These are phyloP conservation scores for Apophysomyces sp. DNA, from an alignment of 371 early-diverging fungal genomes.

Conservation along the genomic window DNA sequence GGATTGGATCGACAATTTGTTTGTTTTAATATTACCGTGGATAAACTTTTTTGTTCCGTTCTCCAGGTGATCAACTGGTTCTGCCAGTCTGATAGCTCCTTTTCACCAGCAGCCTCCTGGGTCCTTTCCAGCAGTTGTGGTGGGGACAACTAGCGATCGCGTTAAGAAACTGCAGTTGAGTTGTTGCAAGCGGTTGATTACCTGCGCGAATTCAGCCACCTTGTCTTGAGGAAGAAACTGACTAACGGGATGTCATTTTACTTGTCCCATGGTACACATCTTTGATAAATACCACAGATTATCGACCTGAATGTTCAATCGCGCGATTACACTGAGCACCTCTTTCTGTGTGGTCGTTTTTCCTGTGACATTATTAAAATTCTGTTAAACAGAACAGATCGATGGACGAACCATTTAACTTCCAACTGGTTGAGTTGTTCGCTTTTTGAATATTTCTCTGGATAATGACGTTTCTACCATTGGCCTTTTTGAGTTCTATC, in stretches of 20 bases:
- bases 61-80: slow-evolving; percentile 62
- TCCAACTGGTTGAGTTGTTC: slow-evolving; percentile 74
- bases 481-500: slow-evolving; percentile 70
- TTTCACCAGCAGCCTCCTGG: slow-evolving; percentile 80
- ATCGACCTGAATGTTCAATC: slow-evolving; percentile 90
- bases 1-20: background rate
- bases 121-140: slow-evolving; percentile 79
- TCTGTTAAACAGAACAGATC: background rate
- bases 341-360: slow-evolving; percentile 57
- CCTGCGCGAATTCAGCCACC: slow-evolving; percentile 90
- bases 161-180: background rate
- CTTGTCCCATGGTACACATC: background rate
- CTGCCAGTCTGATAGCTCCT: slow-evolving; percentile 66
- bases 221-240: slow-evolving; percentile 97
- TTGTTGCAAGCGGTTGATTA: slow-evolving; percentile 11
- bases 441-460: slow-evolving; percentile 68
- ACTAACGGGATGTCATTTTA: slow-evolving; percentile 34
- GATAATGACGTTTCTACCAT: slow-evolving; percentile 56
- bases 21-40: slow-evolving; percentile 33
- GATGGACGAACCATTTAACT: slow-evolving; percentile 67
- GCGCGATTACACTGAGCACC: slow-evolving; percentile 56
- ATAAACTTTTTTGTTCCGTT: slow-evolving; percentile 57
- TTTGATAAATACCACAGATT: slow-evolving; percentile 81
- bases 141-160: slow-evolving; percentile 63
- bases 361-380: slow-evolving; percentile 33